These are phyloP conservation scores for Alliaria petiolata DNA, from an alignment of 345 rosid species.

Conservation along the genomic window DNA sequence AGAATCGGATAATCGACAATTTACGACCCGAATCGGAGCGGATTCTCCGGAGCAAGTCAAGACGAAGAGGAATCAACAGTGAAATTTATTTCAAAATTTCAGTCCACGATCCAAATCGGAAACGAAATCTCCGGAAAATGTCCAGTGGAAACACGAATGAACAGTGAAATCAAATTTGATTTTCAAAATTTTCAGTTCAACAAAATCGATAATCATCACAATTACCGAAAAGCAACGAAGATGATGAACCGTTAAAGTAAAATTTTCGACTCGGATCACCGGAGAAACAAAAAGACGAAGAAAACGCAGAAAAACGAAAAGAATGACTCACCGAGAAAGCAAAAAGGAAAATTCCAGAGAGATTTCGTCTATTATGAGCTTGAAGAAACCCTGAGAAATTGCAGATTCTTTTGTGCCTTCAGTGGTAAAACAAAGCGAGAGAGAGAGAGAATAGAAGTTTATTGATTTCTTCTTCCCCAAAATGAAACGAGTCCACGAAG, in stretches of 20 bases:
- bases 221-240: neutral
- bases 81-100: too few species aligned
- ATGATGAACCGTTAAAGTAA: neutral
- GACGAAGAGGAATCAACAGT: too few species aligned
- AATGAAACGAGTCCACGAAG: slow-evolving; percentile 27
- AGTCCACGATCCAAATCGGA: neutral
- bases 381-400: slow-evolving; percentile 15
- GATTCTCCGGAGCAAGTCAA: too few species aligned
- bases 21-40: neutral
- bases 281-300: neutral
- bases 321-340: slow-evolving; percentile 28
- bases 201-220: neutral
- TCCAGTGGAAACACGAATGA: slow-evolving; percentile 1
- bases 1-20: neutral
- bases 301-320: neutral
- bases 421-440: neutral
- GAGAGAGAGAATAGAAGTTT: neutral
- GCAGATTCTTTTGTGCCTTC: neutral
- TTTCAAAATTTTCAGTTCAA: neutral
- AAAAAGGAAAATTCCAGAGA: neutral
- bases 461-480: neutral
- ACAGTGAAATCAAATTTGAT: neutral
- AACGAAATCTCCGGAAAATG: neutral
- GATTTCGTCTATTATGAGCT: neutral
- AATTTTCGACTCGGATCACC: neutral